Evolutionary conservation across 202 grass and related monocot species (phyloP).

Genomic region (Hordeum pubiflorum): DNA sequence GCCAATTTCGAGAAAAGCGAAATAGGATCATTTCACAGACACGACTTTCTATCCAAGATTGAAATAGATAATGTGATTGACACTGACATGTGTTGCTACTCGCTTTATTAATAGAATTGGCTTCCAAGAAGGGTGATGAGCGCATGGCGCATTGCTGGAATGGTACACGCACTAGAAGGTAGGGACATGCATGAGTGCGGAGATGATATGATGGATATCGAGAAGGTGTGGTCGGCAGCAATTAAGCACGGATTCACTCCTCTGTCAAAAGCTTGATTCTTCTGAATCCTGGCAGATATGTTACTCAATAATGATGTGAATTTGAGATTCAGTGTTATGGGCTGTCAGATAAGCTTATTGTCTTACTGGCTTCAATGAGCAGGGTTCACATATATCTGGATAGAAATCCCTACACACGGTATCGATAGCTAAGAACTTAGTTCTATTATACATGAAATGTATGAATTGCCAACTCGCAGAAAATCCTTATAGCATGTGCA

Average conservation of each 20-base stretch:
- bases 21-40: neutral
- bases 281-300: slow-evolving; percentile 3
- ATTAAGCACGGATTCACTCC: slow-evolving; percentile 55
- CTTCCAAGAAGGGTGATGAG: slow-evolving; percentile 84
- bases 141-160: slow-evolving; percentile 67
- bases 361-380: neutral
- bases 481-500: neutral
- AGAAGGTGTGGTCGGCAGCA: slow-evolving; percentile 45
- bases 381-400: neutral
- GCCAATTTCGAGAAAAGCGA: neutral
- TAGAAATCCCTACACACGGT: neutral
- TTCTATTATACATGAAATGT: neutral
- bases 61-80: neutral
- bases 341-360: neutral
- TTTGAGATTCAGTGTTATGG: neutral
- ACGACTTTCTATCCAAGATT: neutral
- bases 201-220: slow-evolving; percentile 41
- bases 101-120: slow-evolving; percentile 51
- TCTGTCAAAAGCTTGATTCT: slow-evolving; percentile 22
- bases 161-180: slow-evolving; percentile 60
- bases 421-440: neutral
- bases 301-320: neutral
- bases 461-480: neutral
- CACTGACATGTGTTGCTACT: neutral
- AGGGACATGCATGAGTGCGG: slow-evolving; percentile 63